Evolutionary conservation across 2,329 filamentous ascomycete species (phyloP).

Genomic region (Clarireedia paspali): DNA sequence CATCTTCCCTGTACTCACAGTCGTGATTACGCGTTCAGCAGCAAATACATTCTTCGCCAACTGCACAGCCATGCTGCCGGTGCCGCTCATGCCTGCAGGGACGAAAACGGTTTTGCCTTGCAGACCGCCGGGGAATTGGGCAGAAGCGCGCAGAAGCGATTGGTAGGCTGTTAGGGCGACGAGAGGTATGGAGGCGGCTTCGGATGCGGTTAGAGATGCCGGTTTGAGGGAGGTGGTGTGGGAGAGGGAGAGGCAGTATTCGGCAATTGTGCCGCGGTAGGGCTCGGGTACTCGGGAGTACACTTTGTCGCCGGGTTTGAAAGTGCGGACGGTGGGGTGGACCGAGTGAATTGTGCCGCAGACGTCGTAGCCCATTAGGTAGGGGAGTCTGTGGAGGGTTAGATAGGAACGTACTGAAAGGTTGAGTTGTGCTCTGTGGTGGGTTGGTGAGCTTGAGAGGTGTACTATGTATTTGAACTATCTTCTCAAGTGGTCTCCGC

Average conservation of each 20-base stretch:
- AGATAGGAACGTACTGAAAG: neutral
- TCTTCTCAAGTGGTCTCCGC: too few relatives aligned
- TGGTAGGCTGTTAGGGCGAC: slow-evolving; percentile 34
- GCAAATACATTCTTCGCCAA: slow-evolving; percentile 38
- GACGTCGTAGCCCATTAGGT: slow-evolving; percentile 36
- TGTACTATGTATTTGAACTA: neutral
- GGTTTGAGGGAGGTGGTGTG: slow-evolving; percentile 33
- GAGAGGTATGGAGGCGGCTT: slow-evolving; percentile 36
- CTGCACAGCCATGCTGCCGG: slow-evolving; percentile 34
- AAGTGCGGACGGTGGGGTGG: slow-evolving; percentile 28
- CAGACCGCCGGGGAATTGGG: slow-evolving; percentile 29
- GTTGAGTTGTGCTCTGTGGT: too few relatives aligned
- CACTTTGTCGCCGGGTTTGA: slow-evolving; percentile 34
- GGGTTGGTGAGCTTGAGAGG: neutral
- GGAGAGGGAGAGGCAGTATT: slow-evolving; percentile 25
- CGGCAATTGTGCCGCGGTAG: slow-evolving; percentile 27
- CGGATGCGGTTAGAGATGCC: slow-evolving; percentile 30
- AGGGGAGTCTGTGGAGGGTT: slow-evolving; percentile 31
- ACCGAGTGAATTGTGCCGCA: slow-evolving; percentile 33
- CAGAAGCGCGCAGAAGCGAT: slow-evolving; percentile 29
- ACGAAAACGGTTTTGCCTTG: slow-evolving; percentile 34
- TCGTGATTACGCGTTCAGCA: slow-evolving; percentile 38
- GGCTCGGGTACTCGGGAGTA: slow-evolving; percentile 30
- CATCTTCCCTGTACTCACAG: slow-evolving; percentile 37
- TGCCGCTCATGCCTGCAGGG: slow-evolving; percentile 33